Evolutionary conservation across 768 basidiomycete species (phyloP), one percentile per base, ranked within the genome.

Genomic region (Rhodotorula toruloides): DNA sequence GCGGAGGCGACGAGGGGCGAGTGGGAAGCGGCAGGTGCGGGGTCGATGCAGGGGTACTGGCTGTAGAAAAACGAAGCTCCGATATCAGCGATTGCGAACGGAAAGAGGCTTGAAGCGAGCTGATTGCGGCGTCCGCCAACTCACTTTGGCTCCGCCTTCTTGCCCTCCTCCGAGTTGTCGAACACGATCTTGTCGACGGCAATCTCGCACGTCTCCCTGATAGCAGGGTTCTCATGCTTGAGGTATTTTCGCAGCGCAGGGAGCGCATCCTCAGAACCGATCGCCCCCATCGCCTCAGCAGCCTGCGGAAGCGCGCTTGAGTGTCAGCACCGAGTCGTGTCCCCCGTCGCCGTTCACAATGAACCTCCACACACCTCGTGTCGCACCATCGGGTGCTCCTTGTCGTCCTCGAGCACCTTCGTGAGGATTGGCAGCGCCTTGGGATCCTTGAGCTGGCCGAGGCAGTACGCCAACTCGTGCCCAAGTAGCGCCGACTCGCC

Each of bases 211-310:
- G 96, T 99, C 80, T 99, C 96, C 42, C 91, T 83, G 46, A 77
- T 71, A 32, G 68, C 61, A 1, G 94, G 88, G 44, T 84, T 84
- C 53, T 85, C 81, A 80, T 97, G 90, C 59, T 79, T 76, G 39
- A 88, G 78, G 78, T 87, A 92, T 77, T 87, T 81, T 61, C 80
- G 79, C 43, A 99, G 82, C 61, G 91, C 76, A 6, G 86, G 82
- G 17, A 93, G 74, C 22, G 90, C 89, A 0, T 78, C 71, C 3
- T 81, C 74, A 29, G 84, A 81, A 13, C 89, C 91, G 43, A 98
- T 90, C 1, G 96, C 96, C 46, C 93, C 96, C 81, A 99, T 87
- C 14, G 96, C 96, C 79, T 99, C 96, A n/a, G 96, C 96, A 55
- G 94, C 92, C 89, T 93, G 69, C 53, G 37, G 9, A 39, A 31